These are phyloP conservation scores for Arxiozyma bovina DNA, from an alignment of 1,139 yeast species.

Conservation along the genomic window DNA sequence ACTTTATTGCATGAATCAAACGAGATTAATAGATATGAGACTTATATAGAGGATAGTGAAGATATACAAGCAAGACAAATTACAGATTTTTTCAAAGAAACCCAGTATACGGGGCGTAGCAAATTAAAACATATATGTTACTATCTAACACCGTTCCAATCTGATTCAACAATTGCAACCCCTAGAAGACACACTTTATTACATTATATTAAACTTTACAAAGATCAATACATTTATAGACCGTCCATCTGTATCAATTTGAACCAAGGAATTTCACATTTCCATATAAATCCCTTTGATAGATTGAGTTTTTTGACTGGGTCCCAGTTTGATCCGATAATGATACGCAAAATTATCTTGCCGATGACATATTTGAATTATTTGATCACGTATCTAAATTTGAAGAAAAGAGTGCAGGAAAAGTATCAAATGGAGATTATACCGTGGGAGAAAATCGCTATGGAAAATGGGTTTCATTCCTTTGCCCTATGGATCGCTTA, in stretches of 20 bases:
- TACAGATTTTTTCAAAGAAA: constrained; percentile 11
- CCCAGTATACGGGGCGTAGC: constrained; percentile 15
- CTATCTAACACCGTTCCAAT: constrained; percentile 9
- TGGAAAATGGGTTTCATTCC: constrained; percentile 12
- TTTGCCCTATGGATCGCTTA: constrained; percentile 12
- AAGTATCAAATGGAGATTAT: constrained; percentile 9
- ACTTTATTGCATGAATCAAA: neutral
- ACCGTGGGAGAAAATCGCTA: constrained; percentile 15
- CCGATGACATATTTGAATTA: constrained; percentile 19
- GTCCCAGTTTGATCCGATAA: constrained; percentile 17
- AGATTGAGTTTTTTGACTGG: constrained; percentile 20
- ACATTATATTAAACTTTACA: constrained; percentile 1
- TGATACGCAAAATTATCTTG: constrained; percentile 20
- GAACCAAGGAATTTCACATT: constrained; percentile 17
- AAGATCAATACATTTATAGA: constrained; percentile 9
- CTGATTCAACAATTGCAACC: neutral
- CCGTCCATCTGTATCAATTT: constrained; percentile 20
- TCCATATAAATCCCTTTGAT: constrained; percentile 26
- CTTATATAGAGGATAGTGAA: neutral
- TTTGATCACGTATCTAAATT: constrained; percentile 12
- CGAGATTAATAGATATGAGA: neutral
- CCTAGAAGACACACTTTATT: neutral
- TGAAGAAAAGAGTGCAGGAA: constrained; percentile 12
- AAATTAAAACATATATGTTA: constrained; percentile 19
- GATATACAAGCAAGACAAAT: constrained; percentile 11